Evolutionary conservation across 2,329 filamentous ascomycete genomes (phyloP), one percentile per base, ranked within the genome.

Genomic region (Aureobasidium pullulans): DNA sequence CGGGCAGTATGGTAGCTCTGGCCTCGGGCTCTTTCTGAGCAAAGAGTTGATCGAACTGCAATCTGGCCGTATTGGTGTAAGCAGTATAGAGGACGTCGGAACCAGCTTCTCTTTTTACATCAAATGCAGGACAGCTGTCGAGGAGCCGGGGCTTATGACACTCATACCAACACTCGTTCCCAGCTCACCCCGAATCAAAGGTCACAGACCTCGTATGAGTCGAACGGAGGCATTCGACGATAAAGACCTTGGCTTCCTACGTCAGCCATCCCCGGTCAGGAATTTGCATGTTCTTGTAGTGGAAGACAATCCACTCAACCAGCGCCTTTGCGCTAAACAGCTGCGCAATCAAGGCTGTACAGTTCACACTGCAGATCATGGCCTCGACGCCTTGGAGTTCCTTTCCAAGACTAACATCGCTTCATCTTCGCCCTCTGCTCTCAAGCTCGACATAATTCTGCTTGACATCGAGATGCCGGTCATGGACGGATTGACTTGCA

Each of bases 101-200:
- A 85, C 82, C 67, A 85, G 79, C 2, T 87, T 87, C 69, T 81
- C 80, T 44, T 87, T 87, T 66, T 87, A 85, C 67, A 77, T 87
- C 68, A 82, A 83, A 65, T 79, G 79, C 57, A 81, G 80, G 67
- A 82, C 77, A 6, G 32, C n/a, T 5, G 39, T 19, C 7, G 59
- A 61, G 15, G 54, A 39, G 31, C 10, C 15, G 48, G 15, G 23
- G 23, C 2, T 4, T 23, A 23, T 23, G 23, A 23, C 16, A 9
- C 6, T 32, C 10, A 16, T 6, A n/a, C 32, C 32, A 16, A 11
- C 19, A 36, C 4, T n/a, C 6, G 19, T 46, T 4, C 54, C 57
- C 3, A 57, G 11, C 4, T 42, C 48, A 8, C 32, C 46, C 4
- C 31, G 15, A 6, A 46, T 53, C 16, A 36, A 29, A 47, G 36